A percentile compares a stretch with the other conserved stretches of the same genome.
Conservation (phyloP, 306 rosid species). For the Spatholobus suberectus region DNA sequence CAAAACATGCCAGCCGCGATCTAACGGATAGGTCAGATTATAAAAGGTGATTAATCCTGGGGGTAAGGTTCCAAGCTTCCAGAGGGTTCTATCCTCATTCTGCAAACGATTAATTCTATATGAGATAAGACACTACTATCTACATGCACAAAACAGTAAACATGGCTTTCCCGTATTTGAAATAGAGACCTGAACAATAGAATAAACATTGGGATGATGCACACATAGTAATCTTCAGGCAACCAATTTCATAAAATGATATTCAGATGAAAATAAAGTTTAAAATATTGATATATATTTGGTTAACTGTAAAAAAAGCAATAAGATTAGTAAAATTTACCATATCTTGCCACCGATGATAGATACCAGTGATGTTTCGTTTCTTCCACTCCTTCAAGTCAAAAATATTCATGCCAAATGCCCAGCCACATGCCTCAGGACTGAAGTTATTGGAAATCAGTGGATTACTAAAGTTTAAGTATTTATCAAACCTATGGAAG, state of each 20-base stretch:
- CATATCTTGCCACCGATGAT: constrained; percentile 96
- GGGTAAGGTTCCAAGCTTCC: constrained; percentile 96
- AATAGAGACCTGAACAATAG: constrained; percentile 1
- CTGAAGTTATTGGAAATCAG: constrained; percentile 79
- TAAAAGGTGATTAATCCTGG: constrained; percentile 94
- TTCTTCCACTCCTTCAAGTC: constrained; percentile 98
- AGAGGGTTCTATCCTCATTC: constrained; percentile 96
- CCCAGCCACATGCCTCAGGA: constrained; percentile 99
- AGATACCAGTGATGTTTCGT: constrained; percentile 85
- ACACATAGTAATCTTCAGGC: constrained; percentile 1
- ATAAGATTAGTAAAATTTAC: constrained; percentile 53
- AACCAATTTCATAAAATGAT: constrained; percentile 23
- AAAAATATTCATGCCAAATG: constrained; percentile 94
- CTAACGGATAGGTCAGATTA: constrained; percentile 81
- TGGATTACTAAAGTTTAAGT: constrained; percentile 91
- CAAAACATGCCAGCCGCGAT: constrained; percentile 90
- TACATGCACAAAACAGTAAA: not conserved
- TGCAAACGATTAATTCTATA: constrained; percentile 54
- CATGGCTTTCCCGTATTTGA: constrained; percentile 16
- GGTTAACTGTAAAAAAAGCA: not conserved
- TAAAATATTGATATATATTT: not conserved
- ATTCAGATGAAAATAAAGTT: constrained; percentile 12
- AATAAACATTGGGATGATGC: not conserved
- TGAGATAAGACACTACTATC: constrained; percentile 18
- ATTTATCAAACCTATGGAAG: constrained; percentile 97